Evolutionary conservation across 768 basidiomycete species (phyloP).

Genomic region (Phylloporus sp.): DNA sequence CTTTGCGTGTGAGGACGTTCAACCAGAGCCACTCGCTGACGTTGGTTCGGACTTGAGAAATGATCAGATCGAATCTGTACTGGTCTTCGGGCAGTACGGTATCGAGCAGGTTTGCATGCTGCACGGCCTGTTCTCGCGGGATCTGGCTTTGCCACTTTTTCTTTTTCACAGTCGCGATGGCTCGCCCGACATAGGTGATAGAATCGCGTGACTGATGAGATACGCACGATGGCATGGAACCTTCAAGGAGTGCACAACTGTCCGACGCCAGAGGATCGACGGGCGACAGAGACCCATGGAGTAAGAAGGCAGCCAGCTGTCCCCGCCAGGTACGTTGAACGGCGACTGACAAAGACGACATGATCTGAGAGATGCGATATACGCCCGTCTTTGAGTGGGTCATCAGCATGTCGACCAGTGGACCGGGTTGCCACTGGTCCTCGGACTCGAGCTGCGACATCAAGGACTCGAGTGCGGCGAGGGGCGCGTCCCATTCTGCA

Average conservation of each 20-base stretch:
- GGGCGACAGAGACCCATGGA: slow-evolving; percentile 65
- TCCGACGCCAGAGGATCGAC: slow-evolving; percentile 65
- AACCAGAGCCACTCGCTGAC: slow-evolving; percentile 94
- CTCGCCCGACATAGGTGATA: slow-evolving; percentile 82
- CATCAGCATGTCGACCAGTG: slow-evolving; percentile 74
- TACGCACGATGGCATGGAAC: slow-evolving; percentile 71
- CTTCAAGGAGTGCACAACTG: slow-evolving; percentile 53
- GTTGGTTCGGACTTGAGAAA: slow-evolving; percentile 69
- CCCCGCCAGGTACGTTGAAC: slow-evolving; percentile 82
- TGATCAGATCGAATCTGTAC: slow-evolving; percentile 68
- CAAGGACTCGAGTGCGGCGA: slow-evolving; percentile 64
- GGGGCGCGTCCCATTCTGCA: slow-evolving; percentile 83
- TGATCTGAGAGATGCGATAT: slow-evolving; percentile 65
- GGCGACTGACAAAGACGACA: slow-evolving; percentile 62
- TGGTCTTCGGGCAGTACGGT: slow-evolving; percentile 69
- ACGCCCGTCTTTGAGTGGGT: slow-evolving; percentile 73
- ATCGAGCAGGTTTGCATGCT: slow-evolving; percentile 62
- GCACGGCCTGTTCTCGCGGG: slow-evolving; percentile 58
- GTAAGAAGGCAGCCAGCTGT: slow-evolving; percentile 75
- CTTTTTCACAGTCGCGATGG: slow-evolving; percentile 76
- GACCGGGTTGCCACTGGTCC: slow-evolving; percentile 58
- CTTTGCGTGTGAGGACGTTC: slow-evolving; percentile 77
- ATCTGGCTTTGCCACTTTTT: slow-evolving; percentile 77
- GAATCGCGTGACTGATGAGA: slow-evolving; percentile 70
- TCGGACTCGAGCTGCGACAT: slow-evolving; percentile 56